Percentiles rank a stretch among this genome's conserved stretches.
phyloP scores from a whole-genome alignment of 495 filamentous ascomycete species.

The Bryoglossum gracile region DNA sequence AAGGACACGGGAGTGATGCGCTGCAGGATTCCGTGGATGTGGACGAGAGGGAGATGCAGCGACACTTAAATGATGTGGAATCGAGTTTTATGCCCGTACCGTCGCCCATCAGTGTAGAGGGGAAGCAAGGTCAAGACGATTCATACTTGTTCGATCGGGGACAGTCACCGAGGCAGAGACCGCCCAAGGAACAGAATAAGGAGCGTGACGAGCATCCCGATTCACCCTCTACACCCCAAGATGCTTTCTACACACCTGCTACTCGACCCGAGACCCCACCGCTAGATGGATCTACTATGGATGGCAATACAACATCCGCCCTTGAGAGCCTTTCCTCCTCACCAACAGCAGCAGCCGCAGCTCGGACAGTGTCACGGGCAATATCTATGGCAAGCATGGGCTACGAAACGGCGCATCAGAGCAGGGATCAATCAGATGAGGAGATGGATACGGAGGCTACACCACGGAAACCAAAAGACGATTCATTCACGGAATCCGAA shows the following conservation, averaged over 20 bases:
- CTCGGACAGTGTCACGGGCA: conserved; percentile 46
- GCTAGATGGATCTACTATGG: conserved; percentile 23
- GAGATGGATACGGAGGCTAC: conserved; percentile 28
- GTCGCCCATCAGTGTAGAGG: conserved; percentile 31
- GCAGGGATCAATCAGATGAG: conserved; percentile 23
- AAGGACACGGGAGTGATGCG: conserved; percentile 22
- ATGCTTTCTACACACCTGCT: conserved; percentile 20
- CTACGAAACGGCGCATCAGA: not conserved
- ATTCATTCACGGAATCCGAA: conserved; percentile 33
- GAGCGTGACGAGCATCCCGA: too few relatives aligned
- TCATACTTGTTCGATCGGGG: conserved; percentile 55
- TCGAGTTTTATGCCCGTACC: conserved; percentile 62
- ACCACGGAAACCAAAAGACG: conserved; percentile 32
- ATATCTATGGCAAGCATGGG: conserved; percentile 37
- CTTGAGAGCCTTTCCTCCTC: conserved; percentile 58
- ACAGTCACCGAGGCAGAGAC: conserved; percentile 17
- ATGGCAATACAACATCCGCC: conserved; percentile 47
- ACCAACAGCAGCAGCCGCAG: conserved; percentile 57
- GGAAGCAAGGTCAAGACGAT: conserved; percentile 44
- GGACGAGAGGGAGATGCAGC: conserved; percentile 56
- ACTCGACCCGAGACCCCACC: conserved; percentile 15
- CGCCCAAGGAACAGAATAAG: not conserved
- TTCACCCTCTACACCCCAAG: conserved; percentile 36
- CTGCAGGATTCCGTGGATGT: conserved; percentile 50
- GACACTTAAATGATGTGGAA: conserved; percentile 76